Conservation (phyloP, 1,139 yeast species). For the Yamadazyma kanchanaburiensis region DNA sequence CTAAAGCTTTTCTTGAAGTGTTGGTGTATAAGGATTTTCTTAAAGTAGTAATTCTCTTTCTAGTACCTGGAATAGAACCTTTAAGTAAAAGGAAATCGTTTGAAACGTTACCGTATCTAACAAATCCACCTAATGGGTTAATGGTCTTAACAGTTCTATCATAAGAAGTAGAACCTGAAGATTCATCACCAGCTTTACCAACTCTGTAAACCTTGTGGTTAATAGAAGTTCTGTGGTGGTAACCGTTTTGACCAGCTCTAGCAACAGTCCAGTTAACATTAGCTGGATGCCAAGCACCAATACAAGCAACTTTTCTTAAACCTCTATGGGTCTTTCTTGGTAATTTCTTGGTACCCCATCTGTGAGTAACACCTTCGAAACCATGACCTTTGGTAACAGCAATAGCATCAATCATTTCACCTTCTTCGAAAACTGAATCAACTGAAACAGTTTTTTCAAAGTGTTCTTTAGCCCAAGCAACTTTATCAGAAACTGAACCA, state of each 20-base stretch:
- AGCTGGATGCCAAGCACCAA: slow-evolving; percentile 99
- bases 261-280: slow-evolving; percentile 99
- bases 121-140: slow-evolving; percentile 99
- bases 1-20: slow-evolving; percentile 97
- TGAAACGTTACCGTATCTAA: slow-evolving; percentile 96
- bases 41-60: slow-evolving; percentile 98
- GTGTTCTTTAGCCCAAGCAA: slow-evolving; percentile 98
- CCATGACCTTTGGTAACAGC: slow-evolving; percentile 99
- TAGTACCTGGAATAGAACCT: slow-evolving; percentile 99
- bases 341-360: slow-evolving; percentile 99
- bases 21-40: slow-evolving; percentile 98
- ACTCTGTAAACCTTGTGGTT: slow-evolving; percentile 99
- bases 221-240: slow-evolving; percentile 99
- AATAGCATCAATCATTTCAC: slow-evolving; percentile 96
- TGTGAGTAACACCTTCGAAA: slow-evolving; percentile 99
- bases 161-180: slow-evolving; percentile 93
- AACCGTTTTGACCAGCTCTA: slow-evolving; percentile 99
- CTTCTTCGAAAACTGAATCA: slow-evolving; percentile 95
- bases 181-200: slow-evolving; percentile 94
- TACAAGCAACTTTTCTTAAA: slow-evolving; percentile 99
- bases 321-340: slow-evolving; percentile 99
- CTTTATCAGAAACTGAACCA: slow-evolving; percentile 97
- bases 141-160: slow-evolving; percentile 99
- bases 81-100: slow-evolving; percentile 96
- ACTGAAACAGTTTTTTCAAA: slow-evolving; percentile 98